phyloP scores from a whole-genome alignment of 73 alveolate species.

The Symbiodinium natans region DNA sequence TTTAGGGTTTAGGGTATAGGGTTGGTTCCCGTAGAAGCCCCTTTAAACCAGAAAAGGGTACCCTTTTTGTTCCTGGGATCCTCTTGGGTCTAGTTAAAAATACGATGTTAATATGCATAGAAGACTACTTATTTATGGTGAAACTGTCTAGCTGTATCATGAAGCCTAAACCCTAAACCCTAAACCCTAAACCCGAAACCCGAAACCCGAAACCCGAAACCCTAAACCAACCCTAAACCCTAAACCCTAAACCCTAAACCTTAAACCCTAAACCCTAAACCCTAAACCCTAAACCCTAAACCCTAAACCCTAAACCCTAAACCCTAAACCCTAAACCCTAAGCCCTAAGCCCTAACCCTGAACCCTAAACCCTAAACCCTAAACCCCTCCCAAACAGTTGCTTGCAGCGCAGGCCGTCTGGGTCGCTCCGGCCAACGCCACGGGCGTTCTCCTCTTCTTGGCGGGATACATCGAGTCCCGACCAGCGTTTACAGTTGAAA shows the following conservation, averaged over 20 bases:
- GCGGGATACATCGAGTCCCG: slow-evolving; percentile 77
- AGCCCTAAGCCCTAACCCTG: neutral
- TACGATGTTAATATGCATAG: too few species aligned
- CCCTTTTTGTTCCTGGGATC: too few species aligned
- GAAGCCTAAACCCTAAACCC: too few species aligned
- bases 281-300: neutral
- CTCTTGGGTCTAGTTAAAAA: too few species aligned
- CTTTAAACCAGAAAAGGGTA: too few species aligned
- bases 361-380: neutral
- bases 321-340: slow-evolving; percentile 16
- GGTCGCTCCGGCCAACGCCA: slow-evolving; percentile 60
- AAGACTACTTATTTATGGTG: too few species aligned
- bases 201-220: too few species aligned
- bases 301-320: neutral
- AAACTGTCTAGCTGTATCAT: too few species aligned
- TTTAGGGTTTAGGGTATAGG: too few species aligned
- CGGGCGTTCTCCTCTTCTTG: slow-evolving; percentile 33
- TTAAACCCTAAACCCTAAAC: neutral
- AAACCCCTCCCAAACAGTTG: neutral
- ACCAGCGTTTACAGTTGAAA: neutral
- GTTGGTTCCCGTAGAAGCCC: too few species aligned
- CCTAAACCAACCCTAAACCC: neutral
- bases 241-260: neutral
- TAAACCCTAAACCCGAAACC: too few species aligned
- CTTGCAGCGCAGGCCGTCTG: slow-evolving; percentile 32